These are phyloP conservation scores for Aspergillus aculeatus DNA, from an alignment of 2,329 filamentous ascomycete genomes.

Conservation along the genomic window DNA sequence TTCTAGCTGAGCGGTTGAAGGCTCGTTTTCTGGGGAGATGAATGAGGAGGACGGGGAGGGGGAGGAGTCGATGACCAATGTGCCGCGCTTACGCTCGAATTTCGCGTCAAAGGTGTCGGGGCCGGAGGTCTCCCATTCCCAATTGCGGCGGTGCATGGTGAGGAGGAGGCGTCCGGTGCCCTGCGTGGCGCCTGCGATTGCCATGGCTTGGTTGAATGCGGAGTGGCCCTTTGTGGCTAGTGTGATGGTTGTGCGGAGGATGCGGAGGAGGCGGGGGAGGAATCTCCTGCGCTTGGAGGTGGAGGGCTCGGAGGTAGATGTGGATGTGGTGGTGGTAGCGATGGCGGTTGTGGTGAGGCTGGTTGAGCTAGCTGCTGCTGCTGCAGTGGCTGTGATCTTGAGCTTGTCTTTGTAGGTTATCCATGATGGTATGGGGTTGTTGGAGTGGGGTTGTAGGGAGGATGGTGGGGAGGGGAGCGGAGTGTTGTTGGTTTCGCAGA, in stretches of 20 bases:
- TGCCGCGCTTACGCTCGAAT: slow-evolving; percentile 68
- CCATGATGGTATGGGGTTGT: slow-evolving; percentile 32
- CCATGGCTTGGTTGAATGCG: slow-evolving; percentile 70
- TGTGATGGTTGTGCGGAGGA: slow-evolving; percentile 62
- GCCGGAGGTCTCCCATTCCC: slow-evolving; percentile 52
- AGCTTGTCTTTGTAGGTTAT: slow-evolving; percentile 46
- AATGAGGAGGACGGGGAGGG: slow-evolving; percentile 19
- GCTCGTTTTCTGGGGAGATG: not conserved
- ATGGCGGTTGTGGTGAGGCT: slow-evolving; percentile 44
- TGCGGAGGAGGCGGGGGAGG: slow-evolving; percentile 20
- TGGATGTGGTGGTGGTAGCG: slow-evolving; percentile 30
- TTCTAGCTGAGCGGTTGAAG: not conserved
- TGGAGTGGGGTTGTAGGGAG: slow-evolving; percentile 18
- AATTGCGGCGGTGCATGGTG: slow-evolving; percentile 56
- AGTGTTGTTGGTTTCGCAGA: slow-evolving; percentile 78
- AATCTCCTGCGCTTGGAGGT: slow-evolving; percentile 40
- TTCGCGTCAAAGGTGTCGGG: slow-evolving; percentile 73
- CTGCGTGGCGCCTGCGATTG: slow-evolving; percentile 58
- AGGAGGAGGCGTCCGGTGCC: slow-evolving; percentile 68
- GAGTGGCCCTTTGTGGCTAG: slow-evolving; percentile 70
- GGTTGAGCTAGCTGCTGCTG: not conserved
- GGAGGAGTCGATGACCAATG: slow-evolving; percentile 61
- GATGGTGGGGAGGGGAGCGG: slow-evolving; percentile 66
- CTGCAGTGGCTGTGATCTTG: slow-evolving; percentile 32
- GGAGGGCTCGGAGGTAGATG: not conserved